Base-by-base conservation (phyloP, 164 flowering plant species). In the Kingdonia uniflora region DNA sequence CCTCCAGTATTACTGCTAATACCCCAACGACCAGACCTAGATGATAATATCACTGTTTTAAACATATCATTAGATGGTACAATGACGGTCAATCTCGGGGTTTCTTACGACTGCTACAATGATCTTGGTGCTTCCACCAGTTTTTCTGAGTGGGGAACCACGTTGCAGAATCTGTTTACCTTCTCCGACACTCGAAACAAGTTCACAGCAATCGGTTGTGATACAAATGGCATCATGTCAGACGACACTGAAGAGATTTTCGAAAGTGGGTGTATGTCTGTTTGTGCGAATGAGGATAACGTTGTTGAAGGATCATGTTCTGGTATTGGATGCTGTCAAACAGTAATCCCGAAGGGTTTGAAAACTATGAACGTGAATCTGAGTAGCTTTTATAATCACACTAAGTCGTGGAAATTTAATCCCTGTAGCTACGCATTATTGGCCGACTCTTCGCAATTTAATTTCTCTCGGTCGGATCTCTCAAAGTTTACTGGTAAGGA, bases 271-370 rank as follows among this genome's bases (percentile, higher is more conserved):
- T 74, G 81, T 56, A 10, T 46, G 14, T 59, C 73, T 0, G 11
- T 29, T 0, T 74, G 78, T 16, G 41, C 2, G 19, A 0, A 7
- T 0, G 5, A 0, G 0, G 3, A 48, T 11, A 29, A 40, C 3
- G 37, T 42, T 13, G 0, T 6, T 0, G 44, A 65, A 10, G 65
- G 65, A 0, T 58, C 73, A 1, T 75, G 78, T 39, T 20, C 58
- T 0, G 78, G 78, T 0, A 43, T 69, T 1, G 80, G 75, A 0
- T 78, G 82, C 37, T 77, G 77, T 49, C 70, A 72, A 37, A 60
- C 62, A 0, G n/a, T 60, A 3, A 65, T 78, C 11, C 71, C 76
- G 0, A 12, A 33, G 12, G 65, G 73, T 0, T 4, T 67, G 5
- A 22, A 2, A 21, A 13, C 50, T 2, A 23, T 45, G 7, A 49